These are phyloP conservation scores for Ambrosiella beaveri DNA, from an alignment of 2,329 filamentous ascomycete species.

Conservation along the genomic window DNA sequence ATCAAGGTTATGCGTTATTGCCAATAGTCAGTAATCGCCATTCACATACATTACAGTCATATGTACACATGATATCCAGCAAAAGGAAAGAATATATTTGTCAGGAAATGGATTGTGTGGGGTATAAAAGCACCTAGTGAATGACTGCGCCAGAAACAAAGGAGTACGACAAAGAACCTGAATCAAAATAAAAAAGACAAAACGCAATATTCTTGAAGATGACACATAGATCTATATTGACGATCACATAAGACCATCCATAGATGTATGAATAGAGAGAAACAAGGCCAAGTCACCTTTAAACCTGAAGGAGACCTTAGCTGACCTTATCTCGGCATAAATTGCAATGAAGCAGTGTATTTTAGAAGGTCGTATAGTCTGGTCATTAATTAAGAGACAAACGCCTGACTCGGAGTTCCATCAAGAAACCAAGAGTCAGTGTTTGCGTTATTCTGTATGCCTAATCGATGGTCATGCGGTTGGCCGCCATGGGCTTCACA, in stretches of 20 bases:
- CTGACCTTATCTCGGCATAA: neutral
- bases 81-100: neutral
- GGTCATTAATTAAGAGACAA: neutral
- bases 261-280: neutral
- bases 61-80: too few species aligned
- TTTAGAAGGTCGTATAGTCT: neutral
- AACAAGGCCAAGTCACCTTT: neutral
- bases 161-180: neutral
- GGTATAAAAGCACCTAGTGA: conserved; percentile 2
- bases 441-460: neutral
- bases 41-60: too few species aligned
- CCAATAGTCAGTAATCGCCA: too few species aligned
- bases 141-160: neutral
- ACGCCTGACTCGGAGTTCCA: neutral
- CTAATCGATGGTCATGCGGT: conserved; percentile 46
- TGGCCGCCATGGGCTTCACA: conserved; percentile 36
- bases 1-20: too few species aligned
- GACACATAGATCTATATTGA: neutral
- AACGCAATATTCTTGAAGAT: neutral
- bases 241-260: neutral
- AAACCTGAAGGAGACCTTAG: neutral
- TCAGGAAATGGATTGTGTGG: neutral
- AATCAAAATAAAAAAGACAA: neutral
- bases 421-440: neutral
- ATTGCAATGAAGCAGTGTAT: neutral